phyloP scores from a whole-genome alignment of 1,139 yeast genomes.

The Groenewaldozyma auringiensis region DNA sequence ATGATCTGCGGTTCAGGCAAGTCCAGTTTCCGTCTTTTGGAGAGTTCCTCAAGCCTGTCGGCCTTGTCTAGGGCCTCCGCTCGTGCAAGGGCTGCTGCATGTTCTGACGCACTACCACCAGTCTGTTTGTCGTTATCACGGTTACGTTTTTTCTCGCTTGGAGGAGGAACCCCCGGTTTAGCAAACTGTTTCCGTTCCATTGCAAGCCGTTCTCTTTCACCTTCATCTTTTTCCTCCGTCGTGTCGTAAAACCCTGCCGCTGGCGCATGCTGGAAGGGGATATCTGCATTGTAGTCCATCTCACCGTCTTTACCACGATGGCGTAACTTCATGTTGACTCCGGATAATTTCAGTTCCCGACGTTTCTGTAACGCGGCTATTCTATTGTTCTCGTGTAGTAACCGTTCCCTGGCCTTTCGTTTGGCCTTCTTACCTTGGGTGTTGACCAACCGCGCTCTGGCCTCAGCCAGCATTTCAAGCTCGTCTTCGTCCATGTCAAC shows the following conservation, averaged over 20 bases:
- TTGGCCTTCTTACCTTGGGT: constrained; percentile 95
- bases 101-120: constrained; percentile 24
- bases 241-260: constrained; percentile 64
- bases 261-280: constrained; percentile 74
- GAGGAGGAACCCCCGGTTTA: constrained; percentile 20
- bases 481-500: constrained; percentile 82
- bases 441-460: constrained; percentile 82
- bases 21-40: constrained; percentile 48
- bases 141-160: constrained; percentile 27
- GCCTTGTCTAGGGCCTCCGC: constrained; percentile 32
- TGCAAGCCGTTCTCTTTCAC: constrained; percentile 33
- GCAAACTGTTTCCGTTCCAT: constrained; percentile 38
- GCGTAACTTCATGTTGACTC: constrained; percentile 52
- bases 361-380: constrained; percentile 73
- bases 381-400: constrained; percentile 65
- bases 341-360: constrained; percentile 80
- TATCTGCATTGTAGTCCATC: constrained; percentile 75
- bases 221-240: constrained; percentile 44
- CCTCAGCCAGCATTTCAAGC: constrained; percentile 86
- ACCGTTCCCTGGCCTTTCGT: constrained; percentile 77
- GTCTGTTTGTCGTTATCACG: constrained; percentile 11
- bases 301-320: constrained; percentile 44
- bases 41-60: constrained; percentile 33
- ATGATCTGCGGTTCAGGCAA: constrained; percentile 46
- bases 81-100: constrained; percentile 28